These are phyloP conservation scores for Cystoisospora suis DNA, from an alignment of 169 alveolate species.

Conservation along the genomic window DNA sequence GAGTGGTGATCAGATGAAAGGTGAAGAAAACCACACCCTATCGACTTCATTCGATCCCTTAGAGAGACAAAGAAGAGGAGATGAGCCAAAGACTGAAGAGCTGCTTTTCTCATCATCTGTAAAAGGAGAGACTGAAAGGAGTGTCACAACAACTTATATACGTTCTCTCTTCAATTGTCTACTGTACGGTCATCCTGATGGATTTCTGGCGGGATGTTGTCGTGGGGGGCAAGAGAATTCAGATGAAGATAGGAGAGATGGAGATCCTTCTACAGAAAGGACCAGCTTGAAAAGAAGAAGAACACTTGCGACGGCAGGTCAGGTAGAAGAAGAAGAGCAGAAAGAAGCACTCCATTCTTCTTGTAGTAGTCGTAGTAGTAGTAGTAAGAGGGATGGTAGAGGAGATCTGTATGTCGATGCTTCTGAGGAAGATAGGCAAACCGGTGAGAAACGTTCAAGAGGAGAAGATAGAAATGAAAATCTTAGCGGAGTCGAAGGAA, in stretches of 20 bases:
- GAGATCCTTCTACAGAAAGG: background rate
- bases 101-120: too few species aligned
- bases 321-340: background rate
- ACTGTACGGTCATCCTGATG: conserved; percentile 24
- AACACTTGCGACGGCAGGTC: background rate
- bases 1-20: background rate
- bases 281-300: background rate
- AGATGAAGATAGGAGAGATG: background rate
- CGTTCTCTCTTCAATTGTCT: conserved; percentile 16
- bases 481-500: too few species aligned
- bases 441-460: too few species aligned
- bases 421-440: too few species aligned
- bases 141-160: background rate
- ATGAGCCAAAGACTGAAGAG: too few species aligned
- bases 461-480: too few species aligned
- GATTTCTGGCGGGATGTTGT: background rate
- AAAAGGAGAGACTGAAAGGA: background rate
- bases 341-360: background rate
- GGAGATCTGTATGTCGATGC: too few species aligned
- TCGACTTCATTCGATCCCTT: too few species aligned
- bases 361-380: background rate
- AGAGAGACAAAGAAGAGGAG: too few species aligned
- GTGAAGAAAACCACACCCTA: too few species aligned
- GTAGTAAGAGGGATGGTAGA: background rate
- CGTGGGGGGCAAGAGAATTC: background rate